Base-by-base conservation (phyloP, 768 basidiomycete genomes). In the Xerocomellus dryophilus region DNA sequence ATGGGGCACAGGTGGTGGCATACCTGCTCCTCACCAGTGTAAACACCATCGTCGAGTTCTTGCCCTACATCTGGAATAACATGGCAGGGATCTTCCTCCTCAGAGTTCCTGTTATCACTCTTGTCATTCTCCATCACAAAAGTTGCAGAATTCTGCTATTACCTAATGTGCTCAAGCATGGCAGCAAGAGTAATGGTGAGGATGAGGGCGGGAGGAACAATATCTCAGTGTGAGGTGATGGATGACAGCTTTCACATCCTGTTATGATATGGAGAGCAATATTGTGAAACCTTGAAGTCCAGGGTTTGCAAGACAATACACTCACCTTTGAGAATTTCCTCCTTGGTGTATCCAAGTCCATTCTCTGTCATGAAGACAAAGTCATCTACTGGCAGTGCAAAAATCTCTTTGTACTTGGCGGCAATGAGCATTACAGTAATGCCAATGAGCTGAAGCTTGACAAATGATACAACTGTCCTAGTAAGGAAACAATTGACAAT, bases 401-500 rank as follows among this genome's bases (percentile, higher is more conserved):
- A 81, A 66, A 99, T 98, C 73, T 99, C 97, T 73, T 99, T 97
- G 76, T 98, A 99, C 73, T 99, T 99, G 53, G 93, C 88, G 0
- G 97, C 97, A 61, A 99, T 88, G 78, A 98, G 98, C 90, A 99
- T 95, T 44, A 97, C 96, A 0, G 95, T 97, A 57, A 99, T 90
- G 25, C 97, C 97, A 51, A 99, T 97, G 25, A 99, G 86, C 74
- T 96, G 93, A 45, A 96, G 84, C 74, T 94, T 96, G 65, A 90
- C 82, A 38, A 94, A 76, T 4, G 89, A 91, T 17, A 96, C 93
- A 51, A 91, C 85, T 31, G 93, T 86, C 65, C 87, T 85, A 47
- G 88, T 90, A 45, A 96, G 78, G 79, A 96, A 94, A 58, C 93
- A 88, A 68, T 96, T 93, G 59, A 96, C 82, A 56, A 99, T 86